Evolutionary conservation across 2,329 filamentous ascomycete genomes (phyloP), one percentile per base, ranked within the genome.

Genomic region (Cladosporium sp.): DNA sequence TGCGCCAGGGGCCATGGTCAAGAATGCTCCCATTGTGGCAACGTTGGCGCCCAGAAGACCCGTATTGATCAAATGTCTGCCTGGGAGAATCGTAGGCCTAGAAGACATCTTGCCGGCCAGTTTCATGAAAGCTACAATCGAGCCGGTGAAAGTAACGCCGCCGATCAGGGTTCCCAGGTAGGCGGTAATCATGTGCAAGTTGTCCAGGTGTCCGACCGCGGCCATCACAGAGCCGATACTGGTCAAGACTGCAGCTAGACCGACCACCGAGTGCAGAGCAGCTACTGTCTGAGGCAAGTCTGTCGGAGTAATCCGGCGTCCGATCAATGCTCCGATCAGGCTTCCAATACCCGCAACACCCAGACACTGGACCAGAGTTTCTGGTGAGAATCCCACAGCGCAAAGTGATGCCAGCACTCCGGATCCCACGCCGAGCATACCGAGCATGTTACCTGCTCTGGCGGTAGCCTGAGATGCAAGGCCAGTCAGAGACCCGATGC

Each of bases 91-190:
- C 7, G 84, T 79, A 0, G 90, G 89, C 49, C 80, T 83, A 0
- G 89, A 95, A 0, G 86, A 86, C 83, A 95, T 90, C 56, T 77
- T 83, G 2, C 88, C 89, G 1, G 87, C 84, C 1, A 95, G 81
- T 68, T 95, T 95, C 65, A 95, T 69, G 70, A 95, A 95, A 0
- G 90, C 90, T 0, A 95, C 87, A 46, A 95, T 85, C 2, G 88
- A 93, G 2, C 90, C 90, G 0, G 89, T 95, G 65, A 95, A 95
- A 0, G 90, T 95, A 33, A 95, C 84, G 52, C 90, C 90, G 40
- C 71, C 64, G 49, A 95, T 95, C 0, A 95, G 73, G 6, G 95
- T 89, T 46, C 89, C 90, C 0, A 95, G 73, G 63, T 95, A 95
- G 0, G 86, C 89, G 2, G 87, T 90, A 2, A 95, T 87, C 63